Percentiles rank a stretch among this genome's conserved stretches.
phyloP scores from a whole-genome alignment of 140 eudicot genomes.

The Stevia rebaudiana region DNA sequence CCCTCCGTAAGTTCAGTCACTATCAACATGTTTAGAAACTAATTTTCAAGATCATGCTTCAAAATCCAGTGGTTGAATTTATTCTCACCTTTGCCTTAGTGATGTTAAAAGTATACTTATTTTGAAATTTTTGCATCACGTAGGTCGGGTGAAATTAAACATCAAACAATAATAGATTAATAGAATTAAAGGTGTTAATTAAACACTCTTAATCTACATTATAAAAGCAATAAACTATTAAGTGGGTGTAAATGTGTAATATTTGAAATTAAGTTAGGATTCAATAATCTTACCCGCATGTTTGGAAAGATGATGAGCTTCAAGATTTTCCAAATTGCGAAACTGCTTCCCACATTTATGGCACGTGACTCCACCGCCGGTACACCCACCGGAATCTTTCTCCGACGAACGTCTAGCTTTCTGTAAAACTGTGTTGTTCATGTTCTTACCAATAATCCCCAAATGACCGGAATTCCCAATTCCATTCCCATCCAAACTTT shows the following conservation, averaged over 20 bases:
- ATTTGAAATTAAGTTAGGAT: not conserved
- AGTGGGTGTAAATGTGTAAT: not conserved
- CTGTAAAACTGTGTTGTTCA: not conserved
- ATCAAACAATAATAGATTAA: not conserved
- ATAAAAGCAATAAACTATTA: not conserved
- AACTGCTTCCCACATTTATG: slow-evolving; percentile 86
- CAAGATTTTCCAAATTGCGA: slow-evolving; percentile 71
- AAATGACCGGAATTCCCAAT: slow-evolving; percentile 29
- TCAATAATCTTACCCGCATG: slow-evolving; percentile 65
- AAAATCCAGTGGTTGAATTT: not conserved
- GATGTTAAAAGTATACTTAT: not conserved
- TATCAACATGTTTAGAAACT: slow-evolving; percentile 15
- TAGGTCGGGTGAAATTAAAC: not conserved
- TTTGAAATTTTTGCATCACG: not conserved
- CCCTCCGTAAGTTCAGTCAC: slow-evolving; percentile 89
- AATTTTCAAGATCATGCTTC: not conserved
- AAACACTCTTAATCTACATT: not conserved
- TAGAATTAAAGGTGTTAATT: no score
- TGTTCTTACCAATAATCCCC: slow-evolving; percentile 15
- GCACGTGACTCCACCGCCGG: slow-evolving; percentile 45
- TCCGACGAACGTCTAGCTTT: slow-evolving; percentile 42
- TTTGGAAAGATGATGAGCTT: slow-evolving; percentile 78
- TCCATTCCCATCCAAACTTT: slow-evolving; percentile 25
- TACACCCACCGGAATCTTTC: slow-evolving; percentile 35
- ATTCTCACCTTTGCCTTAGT: not conserved